Evolutionary conservation across 2,329 filamentous ascomycete genomes (phyloP).

Genomic region (Aspergillus pseudoterreus): DNA sequence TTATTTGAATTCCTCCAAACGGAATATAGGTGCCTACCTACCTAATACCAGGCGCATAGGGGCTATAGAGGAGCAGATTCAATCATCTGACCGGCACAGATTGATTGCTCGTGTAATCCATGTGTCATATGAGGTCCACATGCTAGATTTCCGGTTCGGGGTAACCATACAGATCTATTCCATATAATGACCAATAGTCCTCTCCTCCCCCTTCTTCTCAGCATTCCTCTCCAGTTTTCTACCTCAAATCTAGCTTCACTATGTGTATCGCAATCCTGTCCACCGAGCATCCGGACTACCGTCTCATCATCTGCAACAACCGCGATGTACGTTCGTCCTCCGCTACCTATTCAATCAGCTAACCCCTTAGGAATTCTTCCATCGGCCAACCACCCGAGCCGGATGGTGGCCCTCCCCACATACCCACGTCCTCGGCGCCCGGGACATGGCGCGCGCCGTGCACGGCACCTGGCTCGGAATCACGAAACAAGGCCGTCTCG

Average conservation of each 20-base stretch:
- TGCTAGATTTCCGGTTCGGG: neutral
- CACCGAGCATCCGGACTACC: slow-evolving; percentile 9
- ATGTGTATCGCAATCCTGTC: slow-evolving; percentile 11
- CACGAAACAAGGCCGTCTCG: slow-evolving; percentile 55
- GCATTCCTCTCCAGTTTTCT: neutral
- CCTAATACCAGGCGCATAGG: too few species aligned
- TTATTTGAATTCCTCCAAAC: too few species aligned
- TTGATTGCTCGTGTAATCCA: neutral
- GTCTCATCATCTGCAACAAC: slow-evolving; percentile 9
- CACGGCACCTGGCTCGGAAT: slow-evolving; percentile 62
- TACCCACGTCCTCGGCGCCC: slow-evolving; percentile 53
- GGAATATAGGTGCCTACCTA: too few species aligned
- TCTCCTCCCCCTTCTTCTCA: neutral
- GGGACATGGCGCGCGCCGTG: slow-evolving; percentile 54
- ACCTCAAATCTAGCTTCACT: neutral
- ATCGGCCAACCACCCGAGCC: slow-evolving; percentile 54
- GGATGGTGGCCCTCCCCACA: slow-evolving; percentile 56
- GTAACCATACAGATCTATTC: neutral
- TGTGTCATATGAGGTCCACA: neutral
- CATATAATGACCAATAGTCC: neutral
- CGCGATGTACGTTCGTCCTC: slow-evolving; percentile 3
- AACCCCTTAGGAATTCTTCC: slow-evolving; percentile 51
- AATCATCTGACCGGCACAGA: neutral
- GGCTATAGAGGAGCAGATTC: neutral
- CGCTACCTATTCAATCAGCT: neutral